Conservation (phyloP, 441 rosid species). For the Hura crepitans region DNA sequence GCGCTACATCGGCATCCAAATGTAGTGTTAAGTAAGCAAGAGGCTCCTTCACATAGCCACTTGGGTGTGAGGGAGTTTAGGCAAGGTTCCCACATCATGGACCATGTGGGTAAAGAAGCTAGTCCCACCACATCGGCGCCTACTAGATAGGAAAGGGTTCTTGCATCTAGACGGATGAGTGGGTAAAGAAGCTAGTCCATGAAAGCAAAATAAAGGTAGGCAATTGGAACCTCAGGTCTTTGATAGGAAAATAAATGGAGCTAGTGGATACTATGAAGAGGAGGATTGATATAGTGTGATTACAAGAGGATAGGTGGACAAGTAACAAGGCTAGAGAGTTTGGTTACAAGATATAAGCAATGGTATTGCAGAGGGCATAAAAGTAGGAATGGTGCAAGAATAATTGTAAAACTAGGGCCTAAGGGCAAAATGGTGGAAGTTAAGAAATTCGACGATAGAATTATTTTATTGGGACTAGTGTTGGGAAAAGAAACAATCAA, state of each 20-base stretch:
- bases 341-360: background rate
- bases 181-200: background rate
- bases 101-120: too few species aligned
- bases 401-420: background rate
- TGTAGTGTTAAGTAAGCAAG: too few species aligned
- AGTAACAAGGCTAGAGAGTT: background rate
- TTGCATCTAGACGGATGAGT: background rate
- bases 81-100: too few species aligned
- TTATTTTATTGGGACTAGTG: background rate
- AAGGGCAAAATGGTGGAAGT: background rate
- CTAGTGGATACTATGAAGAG: background rate
- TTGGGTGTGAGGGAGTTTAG: too few species aligned
- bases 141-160: too few species aligned
- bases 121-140: background rate
- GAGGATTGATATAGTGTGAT: background rate
- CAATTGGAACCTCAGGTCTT: background rate
- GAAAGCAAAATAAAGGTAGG: background rate
- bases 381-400: background rate
- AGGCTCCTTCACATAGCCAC: too few species aligned
- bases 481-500: background rate
- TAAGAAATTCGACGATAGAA: background rate
- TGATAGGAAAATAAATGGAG: background rate
- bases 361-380: background rate
- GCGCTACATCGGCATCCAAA: too few species aligned
- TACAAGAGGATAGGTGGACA: background rate